Percentiles rank a stretch among this genome's conserved stretches.
Evolutionary conservation across 768 basidiomycete species (phyloP).

Genomic region (Lactarius psammicola): DNA sequence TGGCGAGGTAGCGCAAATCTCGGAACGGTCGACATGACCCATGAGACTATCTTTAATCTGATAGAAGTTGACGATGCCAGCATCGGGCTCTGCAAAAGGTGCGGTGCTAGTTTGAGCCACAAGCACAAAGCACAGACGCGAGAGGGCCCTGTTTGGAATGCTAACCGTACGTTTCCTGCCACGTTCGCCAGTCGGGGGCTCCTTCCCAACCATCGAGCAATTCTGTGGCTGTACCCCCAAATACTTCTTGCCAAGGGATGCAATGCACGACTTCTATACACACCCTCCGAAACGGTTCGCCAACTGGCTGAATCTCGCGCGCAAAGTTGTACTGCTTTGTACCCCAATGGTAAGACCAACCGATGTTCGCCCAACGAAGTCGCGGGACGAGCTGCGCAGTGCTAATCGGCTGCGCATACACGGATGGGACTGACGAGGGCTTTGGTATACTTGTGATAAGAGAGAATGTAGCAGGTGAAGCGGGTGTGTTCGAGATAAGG

Average conservation of each 20-base stretch:
- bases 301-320: conserved; percentile 62
- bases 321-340: conserved; percentile 93
- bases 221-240: conserved; percentile 34
- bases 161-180: conserved; percentile 78
- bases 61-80: conserved; percentile 96
- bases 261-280: conserved; percentile 61
- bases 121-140: not conserved
- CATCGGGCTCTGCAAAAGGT: conserved; percentile 77
- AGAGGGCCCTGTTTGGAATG: not conserved
- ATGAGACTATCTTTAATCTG: conserved; percentile 91
- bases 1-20: conserved; percentile 88
- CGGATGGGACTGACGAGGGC: conserved; percentile 62
- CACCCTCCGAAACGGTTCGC: conserved; percentile 50
- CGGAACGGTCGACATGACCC: conserved; percentile 97
- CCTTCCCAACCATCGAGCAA: conserved; percentile 48
- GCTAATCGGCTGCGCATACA: conserved; percentile 48
- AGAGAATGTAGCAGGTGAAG: conserved; percentile 53
- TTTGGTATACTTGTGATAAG: conserved; percentile 56
- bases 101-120: conserved; percentile 4
- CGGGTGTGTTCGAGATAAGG: conserved; percentile 72
- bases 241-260: conserved; percentile 73
- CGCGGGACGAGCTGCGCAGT: conserved; percentile 65
- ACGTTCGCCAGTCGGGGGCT: conserved; percentile 64
- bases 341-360: conserved; percentile 97
- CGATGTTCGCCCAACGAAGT: conserved; percentile 94